These are phyloP conservation scores for Aurantiochytrium sp. DNA, from an alignment of 108 stramenopile species.

Conservation along the genomic window DNA sequence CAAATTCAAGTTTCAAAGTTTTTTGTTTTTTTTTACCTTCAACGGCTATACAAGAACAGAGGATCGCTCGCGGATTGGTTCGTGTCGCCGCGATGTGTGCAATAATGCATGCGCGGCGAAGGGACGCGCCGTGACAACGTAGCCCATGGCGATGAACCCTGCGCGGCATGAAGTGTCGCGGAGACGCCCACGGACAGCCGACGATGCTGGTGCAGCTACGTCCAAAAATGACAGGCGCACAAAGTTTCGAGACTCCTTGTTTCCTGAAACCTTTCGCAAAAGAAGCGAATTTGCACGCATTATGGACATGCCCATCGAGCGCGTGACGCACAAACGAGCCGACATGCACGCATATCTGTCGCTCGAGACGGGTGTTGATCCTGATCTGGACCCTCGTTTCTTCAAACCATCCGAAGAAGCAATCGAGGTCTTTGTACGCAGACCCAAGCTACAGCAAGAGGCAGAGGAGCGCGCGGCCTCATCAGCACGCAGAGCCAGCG, in stretches of 20 bases:
- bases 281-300: background rate
- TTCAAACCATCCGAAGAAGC: background rate
- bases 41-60: too few species aligned
- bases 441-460: background rate
- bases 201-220: background rate
- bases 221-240: background rate
- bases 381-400: background rate
- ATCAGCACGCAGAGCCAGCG: too few species aligned
- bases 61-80: too few species aligned
- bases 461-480: background rate
- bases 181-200: background rate
- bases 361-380: background rate
- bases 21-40: too few species aligned
- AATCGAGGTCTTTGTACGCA: background rate
- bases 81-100: too few species aligned
- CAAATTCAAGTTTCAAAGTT: too few species aligned
- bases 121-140: too few species aligned
- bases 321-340: background rate
- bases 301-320: background rate
- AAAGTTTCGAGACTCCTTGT: background rate
- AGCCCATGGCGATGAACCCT: too few species aligned
- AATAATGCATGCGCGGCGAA: too few species aligned
- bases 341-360: background rate
- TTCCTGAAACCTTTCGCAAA: background rate
- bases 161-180: too few species aligned